These are phyloP conservation scores for Fusarium nelsonii DNA, from an alignment of 2,329 filamentous ascomycete genomes.

Conservation along the genomic window DNA sequence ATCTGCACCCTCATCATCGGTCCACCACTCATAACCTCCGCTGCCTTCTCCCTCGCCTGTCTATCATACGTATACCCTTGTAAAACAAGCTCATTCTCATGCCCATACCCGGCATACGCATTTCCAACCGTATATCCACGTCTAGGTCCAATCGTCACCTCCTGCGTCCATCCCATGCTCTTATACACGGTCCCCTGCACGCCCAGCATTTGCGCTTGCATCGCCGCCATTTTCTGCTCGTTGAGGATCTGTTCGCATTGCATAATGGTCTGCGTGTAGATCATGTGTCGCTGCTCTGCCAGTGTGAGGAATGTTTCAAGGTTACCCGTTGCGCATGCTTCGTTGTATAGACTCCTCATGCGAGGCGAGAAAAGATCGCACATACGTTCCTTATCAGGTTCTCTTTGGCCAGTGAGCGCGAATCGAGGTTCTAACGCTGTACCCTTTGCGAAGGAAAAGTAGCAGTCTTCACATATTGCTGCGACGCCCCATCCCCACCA, in stretches of 20 bases:
- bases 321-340: constrained; percentile 47
- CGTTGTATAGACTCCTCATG: constrained; percentile 52
- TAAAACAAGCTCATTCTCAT: constrained; percentile 48
- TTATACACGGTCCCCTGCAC: constrained; percentile 47
- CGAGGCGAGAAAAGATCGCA: constrained; percentile 56
- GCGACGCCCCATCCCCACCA: constrained; percentile 54
- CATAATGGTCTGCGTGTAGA: constrained; percentile 52
- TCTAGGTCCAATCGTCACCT: constrained; percentile 35
- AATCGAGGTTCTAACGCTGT: constrained; percentile 49
- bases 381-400: constrained; percentile 42
- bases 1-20: constrained; percentile 41
- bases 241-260: constrained; percentile 45
- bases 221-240: constrained; percentile 43
- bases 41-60: constrained; percentile 42
- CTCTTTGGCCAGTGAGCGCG: constrained; percentile 42
- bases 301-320: constrained; percentile 46
- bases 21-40: constrained; percentile 28
- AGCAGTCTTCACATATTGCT: constrained; percentile 55
- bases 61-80: constrained; percentile 50
- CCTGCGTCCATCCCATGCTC: constrained; percentile 35
- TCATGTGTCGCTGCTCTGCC: constrained; percentile 44
- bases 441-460: constrained; percentile 50
- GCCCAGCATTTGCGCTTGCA: constrained; percentile 47
- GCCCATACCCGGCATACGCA: constrained; percentile 50
- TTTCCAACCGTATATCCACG: constrained; percentile 48